Evolutionary conservation across 1,284 basidiomycete genomes (phyloP).

Genomic region (Jaminaea rosea): DNA sequence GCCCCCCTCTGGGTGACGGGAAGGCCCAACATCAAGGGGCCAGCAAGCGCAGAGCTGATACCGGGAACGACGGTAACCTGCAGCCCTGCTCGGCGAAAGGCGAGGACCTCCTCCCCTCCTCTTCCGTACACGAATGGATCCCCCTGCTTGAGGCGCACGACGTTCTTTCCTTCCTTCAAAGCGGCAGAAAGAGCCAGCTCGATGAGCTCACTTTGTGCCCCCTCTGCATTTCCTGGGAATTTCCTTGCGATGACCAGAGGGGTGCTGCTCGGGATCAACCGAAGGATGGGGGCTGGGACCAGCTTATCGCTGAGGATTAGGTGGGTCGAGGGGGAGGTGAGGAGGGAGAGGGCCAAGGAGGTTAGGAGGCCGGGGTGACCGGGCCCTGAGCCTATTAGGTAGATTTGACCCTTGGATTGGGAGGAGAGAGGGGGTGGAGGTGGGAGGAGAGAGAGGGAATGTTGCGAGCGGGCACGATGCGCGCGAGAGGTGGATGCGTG

Average conservation of each 20-base stretch:
- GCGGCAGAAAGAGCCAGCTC: constrained; percentile 75
- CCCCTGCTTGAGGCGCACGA: constrained; percentile 91
- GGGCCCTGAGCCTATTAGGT: constrained; percentile 86
- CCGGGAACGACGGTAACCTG: constrained; percentile 79
- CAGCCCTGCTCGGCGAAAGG: constrained; percentile 74
- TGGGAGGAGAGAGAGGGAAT: constrained; percentile 26
- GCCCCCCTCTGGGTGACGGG: constrained; percentile 92
- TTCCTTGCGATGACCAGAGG: constrained; percentile 75
- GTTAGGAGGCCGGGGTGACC: constrained; percentile 89
- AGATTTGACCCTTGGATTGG: constrained; percentile 34
- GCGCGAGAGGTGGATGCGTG: neutral
- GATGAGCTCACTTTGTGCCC: constrained; percentile 89
- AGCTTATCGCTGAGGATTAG: constrained; percentile 91
- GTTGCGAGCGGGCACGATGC: constrained; percentile 26
- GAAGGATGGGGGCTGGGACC: constrained; percentile 80
- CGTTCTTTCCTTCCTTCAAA: constrained; percentile 63
- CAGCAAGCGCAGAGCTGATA: constrained; percentile 77
- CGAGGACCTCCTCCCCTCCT: constrained; percentile 85
- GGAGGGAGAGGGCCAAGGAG: constrained; percentile 68
- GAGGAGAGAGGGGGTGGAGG: constrained; percentile 13
- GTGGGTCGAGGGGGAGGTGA: constrained; percentile 64
- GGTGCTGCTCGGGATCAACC: constrained; percentile 64
- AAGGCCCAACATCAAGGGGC: constrained; percentile 76
- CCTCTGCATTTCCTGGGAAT: constrained; percentile 93
- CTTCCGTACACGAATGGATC: constrained; percentile 91